Evolutionary conservation across 2,329 filamentous ascomycete species (phyloP), one percentile per base, ranked within the genome.

Genomic region (Sporothrix brasiliensis): DNA sequence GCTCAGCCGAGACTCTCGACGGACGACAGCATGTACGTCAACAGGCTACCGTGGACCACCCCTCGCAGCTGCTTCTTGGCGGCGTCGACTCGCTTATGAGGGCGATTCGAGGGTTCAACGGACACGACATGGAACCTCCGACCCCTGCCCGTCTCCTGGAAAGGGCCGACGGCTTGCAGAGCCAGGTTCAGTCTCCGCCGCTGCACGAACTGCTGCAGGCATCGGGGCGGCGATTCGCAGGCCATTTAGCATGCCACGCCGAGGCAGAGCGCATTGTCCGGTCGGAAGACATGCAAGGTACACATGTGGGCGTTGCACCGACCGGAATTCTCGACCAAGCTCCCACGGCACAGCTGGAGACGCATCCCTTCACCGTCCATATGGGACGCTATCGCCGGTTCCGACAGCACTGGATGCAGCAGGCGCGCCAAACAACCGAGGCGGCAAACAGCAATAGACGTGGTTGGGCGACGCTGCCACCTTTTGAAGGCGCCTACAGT

Each of bases 401-500:
- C 9, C 71, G 71, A 11, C 47, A 61, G 24, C 41, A 21, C 53
- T 74, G 73, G 71, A 71, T 73, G 73, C 69, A 71, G 2, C 34
- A 71, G 61, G 74, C 74, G 0, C 73, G 74, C 19, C n/a, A 7
- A 2, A 19, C 24, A 0, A 67, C 67, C 14, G 72, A 73, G 61
- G 53, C 49, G 1, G 53, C 39, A 21, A 21, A 71, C 30, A 16
- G 21, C 39, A 52, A 13, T 70, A 13, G 39, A 0, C 21, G 47
- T 3, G n/a, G 65, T 34, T 74, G 69, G 74, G 72, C 72, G 5
- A 58, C 69, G 10, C 73, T 78, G 65, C 77, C 78, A 7, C 69
- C 44, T 7, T 76, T 19, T 10, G 53, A 56, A 21, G 69, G 70
- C 16, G 71, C 70, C 1, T 73, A 68, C 49, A 50, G 53, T 19